phyloP scores from a whole-genome alignment of 805 yeast species.

The Myxozyma kluyveri region DNA sequence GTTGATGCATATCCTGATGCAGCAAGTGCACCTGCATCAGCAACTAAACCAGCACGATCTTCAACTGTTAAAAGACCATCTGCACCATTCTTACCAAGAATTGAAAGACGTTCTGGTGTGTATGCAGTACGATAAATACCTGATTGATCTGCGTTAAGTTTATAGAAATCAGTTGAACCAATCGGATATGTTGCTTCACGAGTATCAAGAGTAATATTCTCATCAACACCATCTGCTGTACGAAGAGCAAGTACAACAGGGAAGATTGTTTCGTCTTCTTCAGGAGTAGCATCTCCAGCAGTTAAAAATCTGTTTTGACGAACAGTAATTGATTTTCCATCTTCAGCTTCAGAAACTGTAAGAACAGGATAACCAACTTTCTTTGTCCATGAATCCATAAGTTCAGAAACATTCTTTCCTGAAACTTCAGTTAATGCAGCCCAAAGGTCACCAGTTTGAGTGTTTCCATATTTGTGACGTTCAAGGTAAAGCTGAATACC shows the following conservation, averaged over 20 bases:
- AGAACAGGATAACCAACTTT: constrained; percentile 72
- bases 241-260: constrained; percentile 59
- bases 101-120: constrained; percentile 49
- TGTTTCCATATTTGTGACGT: constrained; percentile 63
- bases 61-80: constrained; percentile 53
- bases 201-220: constrained; percentile 52
- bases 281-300: constrained; percentile 58
- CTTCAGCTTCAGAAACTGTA: constrained; percentile 46
- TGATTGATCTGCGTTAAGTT: constrained; percentile 59
- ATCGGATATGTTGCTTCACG: constrained; percentile 50
- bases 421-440: constrained; percentile 59
- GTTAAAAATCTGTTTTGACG: constrained; percentile 61
- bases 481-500: constrained; percentile 72
- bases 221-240: constrained; percentile 58
- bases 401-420: constrained; percentile 55
- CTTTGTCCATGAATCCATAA: constrained; percentile 71
- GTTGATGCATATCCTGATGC: constrained; percentile 52
- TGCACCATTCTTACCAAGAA: constrained; percentile 53
- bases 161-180: constrained; percentile 47
- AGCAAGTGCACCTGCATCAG: constrained; percentile 57
- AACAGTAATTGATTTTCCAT: constrained; percentile 40
- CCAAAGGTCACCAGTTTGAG: constrained; percentile 75
- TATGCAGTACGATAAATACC: constrained; percentile 62
- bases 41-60: constrained; percentile 63
- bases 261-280: constrained; percentile 53